phyloP scores from a whole-genome alignment of 2,329 filamentous ascomycete genomes.

The Ascochyta lentis region DNA sequence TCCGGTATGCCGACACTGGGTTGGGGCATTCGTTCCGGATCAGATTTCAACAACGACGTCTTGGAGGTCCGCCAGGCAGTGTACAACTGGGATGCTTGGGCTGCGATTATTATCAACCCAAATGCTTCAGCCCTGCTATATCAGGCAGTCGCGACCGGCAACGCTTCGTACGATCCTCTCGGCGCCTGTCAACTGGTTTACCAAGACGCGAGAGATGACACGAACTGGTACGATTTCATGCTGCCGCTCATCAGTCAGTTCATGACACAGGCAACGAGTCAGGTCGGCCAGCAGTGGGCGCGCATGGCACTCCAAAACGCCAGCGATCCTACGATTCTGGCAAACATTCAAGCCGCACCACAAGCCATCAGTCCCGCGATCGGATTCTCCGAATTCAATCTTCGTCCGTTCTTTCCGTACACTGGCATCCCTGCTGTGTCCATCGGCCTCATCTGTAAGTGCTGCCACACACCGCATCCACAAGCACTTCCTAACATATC shows the following conservation, averaged over 20 bases:
- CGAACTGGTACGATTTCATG: slow-evolving; percentile 62
- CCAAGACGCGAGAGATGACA: slow-evolving; percentile 63
- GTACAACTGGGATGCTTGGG: slow-evolving; percentile 66
- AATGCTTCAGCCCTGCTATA: slow-evolving; percentile 67
- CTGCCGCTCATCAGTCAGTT: slow-evolving; percentile 58
- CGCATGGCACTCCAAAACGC: slow-evolving; percentile 51
- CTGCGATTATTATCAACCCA: slow-evolving; percentile 67
- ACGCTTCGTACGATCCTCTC: slow-evolving; percentile 65
- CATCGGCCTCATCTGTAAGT: slow-evolving; percentile 65
- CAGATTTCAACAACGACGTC: slow-evolving; percentile 63
- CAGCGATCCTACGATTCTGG: slow-evolving; percentile 47
- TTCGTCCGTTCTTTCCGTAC: slow-evolving; percentile 65
- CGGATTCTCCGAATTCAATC: slow-evolving; percentile 62
- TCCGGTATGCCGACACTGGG: slow-evolving; percentile 54
- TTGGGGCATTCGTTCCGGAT: slow-evolving; percentile 57
- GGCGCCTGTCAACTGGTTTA: slow-evolving; percentile 65
- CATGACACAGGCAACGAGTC: slow-evolving; percentile 54
- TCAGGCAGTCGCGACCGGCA: slow-evolving; percentile 61
- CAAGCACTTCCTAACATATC: neutral
- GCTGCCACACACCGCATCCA: neutral
- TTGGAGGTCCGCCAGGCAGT: slow-evolving; percentile 63
- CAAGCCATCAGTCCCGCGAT: slow-evolving; percentile 64
- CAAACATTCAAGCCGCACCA: slow-evolving; percentile 56
- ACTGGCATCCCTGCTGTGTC: slow-evolving; percentile 64
- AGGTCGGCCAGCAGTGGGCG: slow-evolving; percentile 59